Conservation (phyloP, 2,329 filamentous ascomycete species). For the Colletotrichum noveboracense region DNA sequence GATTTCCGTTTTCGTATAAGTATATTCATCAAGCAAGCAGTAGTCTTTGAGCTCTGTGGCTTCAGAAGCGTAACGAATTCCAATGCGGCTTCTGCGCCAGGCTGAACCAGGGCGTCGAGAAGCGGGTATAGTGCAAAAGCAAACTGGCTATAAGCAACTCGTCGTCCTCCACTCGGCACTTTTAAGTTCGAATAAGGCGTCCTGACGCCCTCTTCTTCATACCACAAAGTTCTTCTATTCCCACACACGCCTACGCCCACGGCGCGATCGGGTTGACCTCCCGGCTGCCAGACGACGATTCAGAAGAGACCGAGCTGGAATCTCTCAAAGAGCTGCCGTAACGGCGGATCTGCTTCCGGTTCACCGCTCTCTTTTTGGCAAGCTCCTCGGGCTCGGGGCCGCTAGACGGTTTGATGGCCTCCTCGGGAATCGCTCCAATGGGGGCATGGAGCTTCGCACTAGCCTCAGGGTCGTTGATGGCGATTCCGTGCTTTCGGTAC, state of each 20-base stretch:
- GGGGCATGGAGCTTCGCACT: slow-evolving; percentile 52
- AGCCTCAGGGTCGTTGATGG: slow-evolving; percentile 46
- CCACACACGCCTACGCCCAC: slow-evolving; percentile 28
- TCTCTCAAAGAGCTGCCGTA: slow-evolving; percentile 27
- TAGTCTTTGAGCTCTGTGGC: not conserved
- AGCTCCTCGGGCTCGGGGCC: slow-evolving; percentile 53
- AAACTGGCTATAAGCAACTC: not conserved
- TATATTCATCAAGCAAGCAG: not conserved
- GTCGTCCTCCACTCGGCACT: not conserved
- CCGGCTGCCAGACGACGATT: slow-evolving; percentile 38
- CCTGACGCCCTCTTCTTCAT: not conserved
- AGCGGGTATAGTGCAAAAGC: slow-evolving; percentile 12
- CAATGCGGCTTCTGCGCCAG: not conserved
- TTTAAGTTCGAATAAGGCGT: not conserved
- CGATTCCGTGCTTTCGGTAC: slow-evolving; percentile 49
- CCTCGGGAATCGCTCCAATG: slow-evolving; percentile 47
- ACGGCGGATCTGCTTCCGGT: slow-evolving; percentile 33
- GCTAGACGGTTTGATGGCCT: slow-evolving; percentile 50
- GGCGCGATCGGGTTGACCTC: slow-evolving; percentile 36
- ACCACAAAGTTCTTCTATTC: not conserved
- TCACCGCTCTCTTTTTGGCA: slow-evolving; percentile 36
- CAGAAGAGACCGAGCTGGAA: slow-evolving; percentile 39
- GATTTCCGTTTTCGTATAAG: not conserved
- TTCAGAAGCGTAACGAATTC: not conserved
- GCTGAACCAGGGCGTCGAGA: not conserved